phyloP scores from a whole-genome alignment of 768 basidiomycete species.

The Dendrothele bispora region DNA sequence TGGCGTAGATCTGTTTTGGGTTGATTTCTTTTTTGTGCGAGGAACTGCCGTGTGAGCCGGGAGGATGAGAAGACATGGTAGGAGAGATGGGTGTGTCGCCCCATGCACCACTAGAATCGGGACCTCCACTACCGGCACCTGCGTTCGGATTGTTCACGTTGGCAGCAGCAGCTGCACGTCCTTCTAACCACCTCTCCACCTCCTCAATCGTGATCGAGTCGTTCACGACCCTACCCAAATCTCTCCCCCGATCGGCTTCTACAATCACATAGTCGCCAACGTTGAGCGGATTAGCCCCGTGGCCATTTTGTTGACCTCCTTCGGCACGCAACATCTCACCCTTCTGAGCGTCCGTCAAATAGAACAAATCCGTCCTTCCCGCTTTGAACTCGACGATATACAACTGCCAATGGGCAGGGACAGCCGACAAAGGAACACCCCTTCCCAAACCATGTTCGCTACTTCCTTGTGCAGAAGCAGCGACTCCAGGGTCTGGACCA shows the following conservation, averaged over 20 bases:
- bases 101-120: slow-evolving; percentile 19
- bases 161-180: slow-evolving; percentile 18
- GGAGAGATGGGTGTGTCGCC: slow-evolving; percentile 5
- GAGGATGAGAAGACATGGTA: neutral
- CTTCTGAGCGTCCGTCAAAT: slow-evolving; percentile 68
- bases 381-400: slow-evolving; percentile 99
- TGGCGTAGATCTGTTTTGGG: slow-evolving; percentile 95
- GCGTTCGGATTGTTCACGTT: slow-evolving; percentile 48
- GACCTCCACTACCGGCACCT: slow-evolving; percentile 34
- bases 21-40: slow-evolving; percentile 85
- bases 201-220: slow-evolving; percentile 88
- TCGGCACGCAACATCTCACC: slow-evolving; percentile 19
- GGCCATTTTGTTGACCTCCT: neutral
- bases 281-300: slow-evolving; percentile 41
- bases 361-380: slow-evolving; percentile 92
- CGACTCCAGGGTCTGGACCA: slow-evolving; percentile 12
- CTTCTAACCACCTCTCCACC: slow-evolving; percentile 76
- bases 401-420: slow-evolving; percentile 84
- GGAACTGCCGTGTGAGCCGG: slow-evolving; percentile 18
- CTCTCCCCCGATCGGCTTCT: slow-evolving; percentile 93
- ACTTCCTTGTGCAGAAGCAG: slow-evolving; percentile 31
- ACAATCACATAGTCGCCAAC: slow-evolving; percentile 95
- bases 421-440: slow-evolving; percentile 82
- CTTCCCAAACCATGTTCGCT: slow-evolving; percentile 56
- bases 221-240: slow-evolving; percentile 89